Base-by-base conservation (phyloP, 2,329 filamentous ascomycete species). In the Penicillium digitatum region DNA sequence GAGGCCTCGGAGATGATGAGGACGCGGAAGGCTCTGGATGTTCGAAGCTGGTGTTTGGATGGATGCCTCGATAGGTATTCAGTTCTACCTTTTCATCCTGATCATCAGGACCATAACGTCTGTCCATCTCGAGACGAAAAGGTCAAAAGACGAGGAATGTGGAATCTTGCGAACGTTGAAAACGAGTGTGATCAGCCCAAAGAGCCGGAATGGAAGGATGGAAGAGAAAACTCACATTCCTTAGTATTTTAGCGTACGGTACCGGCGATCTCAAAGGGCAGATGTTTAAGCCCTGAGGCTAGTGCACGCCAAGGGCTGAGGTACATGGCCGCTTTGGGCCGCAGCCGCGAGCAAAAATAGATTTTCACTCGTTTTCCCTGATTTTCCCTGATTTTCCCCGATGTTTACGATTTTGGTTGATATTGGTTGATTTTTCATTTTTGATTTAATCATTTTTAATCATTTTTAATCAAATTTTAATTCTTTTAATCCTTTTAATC, bases 11-110 rank as follows among this genome's bases (percentile, higher is more conserved):
- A 16, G 62, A 57, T 6, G 31, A 58, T 54, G 31, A 59, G 40
- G 43, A 60, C 54, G 40, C 52, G n/a, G 31, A 62, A 60, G 57
- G 26, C 39, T 51, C 38, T 26, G 50, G 27, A 18, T 51, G 34
- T 34, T 67, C 64, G 48, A 64, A 63, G 52, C 47, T 58, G 27
- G 56, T 29, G 45, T 60, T 54, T 1, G 54, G 50, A 38, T 61
- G 59, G 35, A 58, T 56, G 24, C 39, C 51, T 24, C 57, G 59
- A 37, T 59, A 58, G 32, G 58, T 58, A 35, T 61, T 55, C 34
- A 69, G 57, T 42, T 67, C 66, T 38, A 66, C 54, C 61, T 67
- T 67, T 48, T 69, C 66, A 11, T 68, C 67, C 12, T 62, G 55
- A 29, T 66, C 63, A 5, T 63, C 55, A 20, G 59, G 55, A 39